A percentile compares a stretch with the other conserved stretches of the same genome.
Evolutionary conservation across 139 green algal genomes (phyloP).

Genomic region (Chlamydomonas asymmetrica): DNA sequence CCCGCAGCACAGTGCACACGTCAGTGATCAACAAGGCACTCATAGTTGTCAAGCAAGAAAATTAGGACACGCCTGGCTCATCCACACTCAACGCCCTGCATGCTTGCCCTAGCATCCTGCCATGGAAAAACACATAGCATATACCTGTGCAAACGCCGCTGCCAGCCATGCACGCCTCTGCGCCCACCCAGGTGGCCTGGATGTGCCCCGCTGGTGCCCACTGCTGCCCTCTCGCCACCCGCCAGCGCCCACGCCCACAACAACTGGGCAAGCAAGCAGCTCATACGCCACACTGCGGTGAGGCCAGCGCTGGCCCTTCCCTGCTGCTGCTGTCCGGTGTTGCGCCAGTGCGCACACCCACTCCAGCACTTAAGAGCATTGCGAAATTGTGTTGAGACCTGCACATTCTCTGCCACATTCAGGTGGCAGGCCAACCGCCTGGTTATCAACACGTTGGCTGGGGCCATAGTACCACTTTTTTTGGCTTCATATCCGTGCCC

Average conservation of each 20-base stretch:
- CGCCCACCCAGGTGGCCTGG: too few species aligned
- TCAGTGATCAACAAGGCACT: background rate
- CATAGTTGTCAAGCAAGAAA: too few species aligned
- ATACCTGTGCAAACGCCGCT: conserved; percentile 26
- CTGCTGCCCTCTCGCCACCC: background rate
- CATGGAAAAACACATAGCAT: background rate
- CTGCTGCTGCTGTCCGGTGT: too few species aligned
- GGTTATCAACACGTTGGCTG: too few species aligned
- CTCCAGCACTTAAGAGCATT: conserved; percentile 12
- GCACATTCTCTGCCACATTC: too few species aligned
- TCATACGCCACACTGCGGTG: background rate
- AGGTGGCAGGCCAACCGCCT: too few species aligned
- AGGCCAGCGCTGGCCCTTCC: too few species aligned
- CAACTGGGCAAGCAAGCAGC: background rate
- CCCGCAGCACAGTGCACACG: background rate
- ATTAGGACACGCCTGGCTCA: too few species aligned
- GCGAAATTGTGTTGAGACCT: background rate
- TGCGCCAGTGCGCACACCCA: background rate
- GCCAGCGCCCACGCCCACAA: background rate
- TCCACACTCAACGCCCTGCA: too few species aligned
- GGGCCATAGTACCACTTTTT: too few species aligned
- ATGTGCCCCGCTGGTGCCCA: background rate
- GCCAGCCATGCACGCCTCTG: conserved; percentile 10
- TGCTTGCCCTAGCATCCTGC: background rate
- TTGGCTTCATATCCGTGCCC: too few species aligned